A percentile compares a stretch with the other conserved stretches of the same genome.
phyloP scores from a whole-genome alignment of 2,329 filamentous ascomycete genomes.

The Colletotrichum limetticola region DNA sequence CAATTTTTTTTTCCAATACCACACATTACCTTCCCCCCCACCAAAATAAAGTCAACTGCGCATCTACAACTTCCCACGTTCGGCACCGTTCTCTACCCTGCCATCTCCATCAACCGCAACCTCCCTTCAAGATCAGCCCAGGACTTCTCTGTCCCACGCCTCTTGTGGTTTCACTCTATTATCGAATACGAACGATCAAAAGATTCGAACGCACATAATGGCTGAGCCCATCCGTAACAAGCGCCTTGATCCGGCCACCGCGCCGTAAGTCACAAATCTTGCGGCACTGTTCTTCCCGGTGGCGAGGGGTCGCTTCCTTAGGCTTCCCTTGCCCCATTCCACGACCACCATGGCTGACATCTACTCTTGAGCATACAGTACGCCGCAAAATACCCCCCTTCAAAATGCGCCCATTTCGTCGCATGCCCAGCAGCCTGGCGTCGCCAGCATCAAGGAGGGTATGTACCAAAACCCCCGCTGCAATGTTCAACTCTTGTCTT shows the following conservation, averaged over 20 bases:
- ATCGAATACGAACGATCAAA: slow-evolving; percentile 10
- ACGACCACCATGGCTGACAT: slow-evolving; percentile 35
- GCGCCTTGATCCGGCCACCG: slow-evolving; percentile 65
- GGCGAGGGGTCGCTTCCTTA: slow-evolving; percentile 19
- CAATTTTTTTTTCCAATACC: slow-evolving; percentile 28
- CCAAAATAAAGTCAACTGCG: slow-evolving; percentile 35
- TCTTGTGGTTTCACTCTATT: slow-evolving; percentile 6
- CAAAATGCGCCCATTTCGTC: slow-evolving; percentile 97
- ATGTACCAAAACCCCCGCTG: slow-evolving; percentile 48
- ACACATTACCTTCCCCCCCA: slow-evolving; percentile 28
- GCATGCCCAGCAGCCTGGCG: slow-evolving; percentile 93
- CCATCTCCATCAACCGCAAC: slow-evolving; percentile 15
- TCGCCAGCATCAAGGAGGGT: slow-evolving; percentile 98
- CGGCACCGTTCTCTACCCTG: slow-evolving; percentile 18
- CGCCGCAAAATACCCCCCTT: slow-evolving; percentile 97
- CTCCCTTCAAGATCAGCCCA: background rate
- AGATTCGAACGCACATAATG: slow-evolving; percentile 53
- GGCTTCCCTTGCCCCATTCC: slow-evolving; percentile 32
- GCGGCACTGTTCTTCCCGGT: slow-evolving; percentile 7
- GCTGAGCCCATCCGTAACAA: slow-evolving; percentile 74
- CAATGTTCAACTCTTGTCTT: slow-evolving; percentile 5
- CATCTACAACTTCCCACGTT: slow-evolving; percentile 32
- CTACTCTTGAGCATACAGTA: slow-evolving; percentile 63
- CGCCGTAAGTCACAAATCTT: slow-evolving; percentile 62
- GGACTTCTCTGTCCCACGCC: slow-evolving; percentile 10